Evolutionary conservation across 2,329 filamentous ascomycete genomes (phyloP), one percentile per base, ranked within the genome.

Genomic region (Exophiala oligosperma): DNA sequence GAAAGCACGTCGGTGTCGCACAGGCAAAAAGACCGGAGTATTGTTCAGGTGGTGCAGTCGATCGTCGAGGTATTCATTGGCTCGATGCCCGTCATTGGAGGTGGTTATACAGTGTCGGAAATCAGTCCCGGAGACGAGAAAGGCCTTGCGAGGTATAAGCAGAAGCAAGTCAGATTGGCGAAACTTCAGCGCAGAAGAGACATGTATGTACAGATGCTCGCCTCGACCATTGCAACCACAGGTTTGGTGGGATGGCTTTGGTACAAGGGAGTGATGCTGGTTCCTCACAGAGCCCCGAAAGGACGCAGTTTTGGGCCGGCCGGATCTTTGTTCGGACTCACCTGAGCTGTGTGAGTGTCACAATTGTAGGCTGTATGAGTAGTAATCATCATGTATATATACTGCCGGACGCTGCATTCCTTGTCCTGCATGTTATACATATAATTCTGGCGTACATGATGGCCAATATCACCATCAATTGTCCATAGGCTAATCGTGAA

Each of bases 251-350:
- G 57, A 11, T 56, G 50, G 53, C 41, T 68, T 67, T 64, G 70
- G 35, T 69, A 72, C 52, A 62, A 70, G 52, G 73, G 69, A 17
- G 55, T 71, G 2, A 64, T 73, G 12, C 62, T 61, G n/a, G 55
- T 66, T 11, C 64, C 61, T 29, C 54, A 53, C 32, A 56, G 51
- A 32, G 44, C 52, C 12, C 44, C 56, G 17, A 43, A 21, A 32
- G n/a, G 41, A 52, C 59, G 57, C 37, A 55, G 40, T 46, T 67
- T 67, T 60, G 66, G 66, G 23, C 62, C 61, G 46, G 66, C 66
- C 8, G 66, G 65, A 5, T 49, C 57, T 26, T 49, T 68, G 29
- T 57, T 68, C 12, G 66, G 66, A 14, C 40, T 64, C 28, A 38
- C n/a, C 6, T 62, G 32, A 57, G 26, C 28, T 11, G 44, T 28